Evolutionary conservation across 495 filamentous ascomycete genomes (phyloP), one percentile per base, ranked within the genome.

Genomic region (Talaromyces liani): DNA sequence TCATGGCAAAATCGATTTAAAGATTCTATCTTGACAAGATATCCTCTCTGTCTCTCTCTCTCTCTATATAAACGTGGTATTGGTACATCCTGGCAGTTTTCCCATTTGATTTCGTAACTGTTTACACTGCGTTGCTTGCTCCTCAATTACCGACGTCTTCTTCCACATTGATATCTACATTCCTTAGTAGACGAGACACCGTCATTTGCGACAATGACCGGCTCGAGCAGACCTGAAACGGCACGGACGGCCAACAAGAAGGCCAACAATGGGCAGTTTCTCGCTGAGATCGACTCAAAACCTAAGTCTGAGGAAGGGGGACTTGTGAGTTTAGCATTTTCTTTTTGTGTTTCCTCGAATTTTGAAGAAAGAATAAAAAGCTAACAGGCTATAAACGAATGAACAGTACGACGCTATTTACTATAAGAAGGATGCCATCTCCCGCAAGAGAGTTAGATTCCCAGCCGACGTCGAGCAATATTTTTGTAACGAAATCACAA

Each of bases 51-150:
- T 51, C 45, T 51, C 45, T 20, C 45, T 51, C 45, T 51, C 16
- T 51, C 16, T 51, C 5, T 31, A 1, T 51, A 51, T 51, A 51
- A 20, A 51, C 45, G 2, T 51, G 45, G 45, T n/a, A 51, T 51
- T 51, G 45, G 45, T 51, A 51, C 45, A 18, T 51, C 45, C 45
- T 51, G 45, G 45, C 45, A 51, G 45, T 51, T 51, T 51, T 51
- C 45, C 45, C 45, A 51, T 51, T 51, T 51, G 45, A 51, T 51
- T 51, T 51, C 45, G n/a, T 20, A 51, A 51, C 45, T 51, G 45
- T 51, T 51, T 51, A 51, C 45, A 51, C 45, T 51, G n/a, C n/a
- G 45, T 2, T 51, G n/a, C 45, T 51, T 51, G 45, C 45, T 51
- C 45, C 45, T 51, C 45, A 51, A 51, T 51, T 51, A 51, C 45